Base-by-base conservation (phyloP, 148 eudicot species). In the Cornus suecica region DNA sequence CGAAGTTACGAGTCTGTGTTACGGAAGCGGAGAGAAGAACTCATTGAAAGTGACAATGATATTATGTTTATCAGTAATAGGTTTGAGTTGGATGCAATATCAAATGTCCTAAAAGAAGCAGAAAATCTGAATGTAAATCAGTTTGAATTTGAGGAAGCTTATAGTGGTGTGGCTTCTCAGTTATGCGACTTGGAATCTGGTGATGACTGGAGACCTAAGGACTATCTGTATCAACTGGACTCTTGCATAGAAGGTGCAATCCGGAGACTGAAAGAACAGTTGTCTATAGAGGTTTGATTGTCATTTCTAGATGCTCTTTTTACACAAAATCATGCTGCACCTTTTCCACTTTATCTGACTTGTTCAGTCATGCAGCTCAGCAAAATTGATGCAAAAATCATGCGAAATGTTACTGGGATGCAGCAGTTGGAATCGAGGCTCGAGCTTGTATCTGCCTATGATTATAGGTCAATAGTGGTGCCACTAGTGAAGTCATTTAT, bases 381-480 rank as follows among this genome's bases (percentile, higher is more conserved):
- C 86, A 89, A 91, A 87, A 79, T 86, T 56, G 99, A 96, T 81
- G 99, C 92, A 37, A 87, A 84, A 72, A 87, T 96, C 76, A 72
- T 93, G 92, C 85, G 88, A 70, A 77, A 71, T 82, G 77, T 90
- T 81, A 72, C 78, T 74, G 85, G 70, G 70, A 87, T 96, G 93
- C 91, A 88, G 82, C 94, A 93, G 74, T 76, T 91, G 82, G 94
- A 96, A 81, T 69, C 67, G 72, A 90, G 85, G 80, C 91, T 96
- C 77, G 90, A 88, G 77, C 82, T 83, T 52, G 82, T 83, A 65
- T 91, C 91, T 18, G 78, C 83, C 67, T 80, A 83, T 83, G 98
- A 96, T 85, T 96, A 88, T 73, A 81, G 87, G 41, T 82, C 77
- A 25, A 81, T 91, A 66, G 71, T 96, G 65, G 77, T 96, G 81